phyloP scores from a whole-genome alignment of 2,329 filamentous ascomycete species.

The Diaporthe batatas region DNA sequence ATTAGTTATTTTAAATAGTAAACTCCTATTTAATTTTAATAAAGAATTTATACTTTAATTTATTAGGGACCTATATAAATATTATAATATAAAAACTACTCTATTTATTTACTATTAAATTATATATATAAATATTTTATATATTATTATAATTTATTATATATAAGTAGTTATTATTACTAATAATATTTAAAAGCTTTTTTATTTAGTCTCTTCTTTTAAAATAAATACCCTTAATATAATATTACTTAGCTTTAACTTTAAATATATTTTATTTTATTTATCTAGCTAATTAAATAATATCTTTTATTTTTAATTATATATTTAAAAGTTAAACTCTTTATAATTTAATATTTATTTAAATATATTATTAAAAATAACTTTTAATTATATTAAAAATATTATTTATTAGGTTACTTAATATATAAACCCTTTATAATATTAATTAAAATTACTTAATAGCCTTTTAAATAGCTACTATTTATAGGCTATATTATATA shows the following conservation, averaged over 20 bases:
- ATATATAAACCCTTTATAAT: neutral
- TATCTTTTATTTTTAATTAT: neutral
- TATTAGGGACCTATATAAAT: too few relatives aligned
- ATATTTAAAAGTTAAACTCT: neutral
- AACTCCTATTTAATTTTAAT: too few relatives aligned
- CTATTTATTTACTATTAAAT: neutral
- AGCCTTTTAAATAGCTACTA: too few relatives aligned
- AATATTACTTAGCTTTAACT: neutral
- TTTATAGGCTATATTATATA: too few relatives aligned
- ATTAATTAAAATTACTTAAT: neutral
- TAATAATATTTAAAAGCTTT: neutral
- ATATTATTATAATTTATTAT: neutral
- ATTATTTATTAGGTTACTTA: neutral
- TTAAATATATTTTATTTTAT: neutral
- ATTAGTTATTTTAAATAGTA: neutral
- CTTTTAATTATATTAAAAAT: neutral
- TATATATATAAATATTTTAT: neutral
- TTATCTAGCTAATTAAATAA: neutral
- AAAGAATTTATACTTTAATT: too few relatives aligned
- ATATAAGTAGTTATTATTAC: neutral
- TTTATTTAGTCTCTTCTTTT: neutral
- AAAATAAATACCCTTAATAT: neutral
- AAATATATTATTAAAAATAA: neutral
- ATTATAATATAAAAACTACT: neutral
- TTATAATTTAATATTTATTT: neutral